Base-by-base conservation (phyloP, 257 asterid species). In the Petunia secreta region DNA sequence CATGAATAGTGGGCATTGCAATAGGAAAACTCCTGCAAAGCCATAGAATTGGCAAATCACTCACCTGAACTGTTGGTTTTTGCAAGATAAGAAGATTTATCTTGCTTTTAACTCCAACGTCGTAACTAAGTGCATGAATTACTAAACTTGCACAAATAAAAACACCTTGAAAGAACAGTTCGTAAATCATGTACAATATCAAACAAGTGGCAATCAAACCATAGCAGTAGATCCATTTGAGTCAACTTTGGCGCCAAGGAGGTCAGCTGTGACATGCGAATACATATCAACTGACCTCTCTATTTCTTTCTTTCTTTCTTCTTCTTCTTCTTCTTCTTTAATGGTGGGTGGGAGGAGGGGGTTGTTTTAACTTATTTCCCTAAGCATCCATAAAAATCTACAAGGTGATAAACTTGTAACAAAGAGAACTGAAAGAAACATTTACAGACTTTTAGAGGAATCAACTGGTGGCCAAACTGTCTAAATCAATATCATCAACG, bases 401-500 rank as follows among this genome's bases (percentile, higher is more conserved):
- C 77, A 71, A 38, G 75, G 85, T 40, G 63, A 15, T 69, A 75
- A 16, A 86, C 68, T 63, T 63, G 50, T 43, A 63, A 15, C 44
- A 54, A 16, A 15, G 48, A 25, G 15, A n/a, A 55, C 3, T 15
- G 54, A 57, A 75, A 52, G 63, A 25, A 2, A 25, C 58, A 84
- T 86, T 75, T 86, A 88, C 87, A 79, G 44, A 66, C 14, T 25
- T 65, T 34, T 25, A 16, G 39, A 74, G 67, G 75, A 69, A 69
- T 92, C 87, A 90, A 71, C 75, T 37, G 69, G 80, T 85, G 52
- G 84, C 86, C 86, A 86, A 83, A 82, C 82, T 87, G 81, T 89
- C 94, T 57, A 88, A 87, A 85, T 93, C 95, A 3, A 86, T 59
- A 38, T 88, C 93, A 83, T 90, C 93, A 34, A 93, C 94, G 0